These are phyloP conservation scores for Rhinocladiella mackenziei DNA, from an alignment of 2,329 filamentous ascomycete genomes.

Conservation along the genomic window DNA sequence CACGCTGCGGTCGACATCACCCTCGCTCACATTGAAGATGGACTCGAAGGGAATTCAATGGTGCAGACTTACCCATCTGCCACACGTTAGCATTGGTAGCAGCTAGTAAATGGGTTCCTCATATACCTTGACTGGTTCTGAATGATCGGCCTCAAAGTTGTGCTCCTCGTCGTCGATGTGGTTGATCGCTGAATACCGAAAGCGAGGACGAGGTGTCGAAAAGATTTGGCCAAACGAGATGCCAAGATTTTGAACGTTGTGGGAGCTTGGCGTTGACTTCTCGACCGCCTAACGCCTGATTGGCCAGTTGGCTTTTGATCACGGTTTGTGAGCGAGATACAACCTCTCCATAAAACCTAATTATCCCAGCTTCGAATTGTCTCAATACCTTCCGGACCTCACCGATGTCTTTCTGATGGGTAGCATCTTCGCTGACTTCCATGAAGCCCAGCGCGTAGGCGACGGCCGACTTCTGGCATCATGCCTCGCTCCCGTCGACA, in stretches of 20 bases:
- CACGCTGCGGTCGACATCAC: slow-evolving; percentile 4
- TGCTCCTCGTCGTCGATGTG: slow-evolving; percentile 37
- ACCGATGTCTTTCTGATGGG: slow-evolving; percentile 57
- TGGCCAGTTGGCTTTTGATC: slow-evolving; percentile 1
- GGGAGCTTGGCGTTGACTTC: slow-evolving; percentile 8
- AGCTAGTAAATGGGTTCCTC: slow-evolving; percentile 19
- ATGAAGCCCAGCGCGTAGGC: slow-evolving; percentile 58
- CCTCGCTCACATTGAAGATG: background rate
- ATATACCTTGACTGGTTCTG: slow-evolving; percentile 48
- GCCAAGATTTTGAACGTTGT: slow-evolving; percentile 17
- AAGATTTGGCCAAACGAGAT: too few species aligned
- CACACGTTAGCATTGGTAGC: slow-evolving; percentile 29
- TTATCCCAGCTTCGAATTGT: background rate
- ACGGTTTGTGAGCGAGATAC: slow-evolving; percentile 4
- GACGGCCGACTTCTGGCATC: slow-evolving; percentile 71
- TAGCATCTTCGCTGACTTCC: slow-evolving; percentile 68
- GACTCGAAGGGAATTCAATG: slow-evolving; percentile 9
- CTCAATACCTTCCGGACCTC: background rate
- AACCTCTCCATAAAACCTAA: background rate
- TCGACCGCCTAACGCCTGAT: background rate
- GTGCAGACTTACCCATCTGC: slow-evolving; percentile 60
- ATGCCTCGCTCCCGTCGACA: slow-evolving; percentile 68
- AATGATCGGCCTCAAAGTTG: slow-evolving; percentile 29
- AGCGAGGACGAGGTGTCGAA: too few species aligned
- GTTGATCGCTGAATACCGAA: slow-evolving; percentile 12